These are phyloP conservation scores for Arabidopsis lyrata DNA, from an alignment of 441 rosid genomes.

Conservation along the genomic window DNA sequence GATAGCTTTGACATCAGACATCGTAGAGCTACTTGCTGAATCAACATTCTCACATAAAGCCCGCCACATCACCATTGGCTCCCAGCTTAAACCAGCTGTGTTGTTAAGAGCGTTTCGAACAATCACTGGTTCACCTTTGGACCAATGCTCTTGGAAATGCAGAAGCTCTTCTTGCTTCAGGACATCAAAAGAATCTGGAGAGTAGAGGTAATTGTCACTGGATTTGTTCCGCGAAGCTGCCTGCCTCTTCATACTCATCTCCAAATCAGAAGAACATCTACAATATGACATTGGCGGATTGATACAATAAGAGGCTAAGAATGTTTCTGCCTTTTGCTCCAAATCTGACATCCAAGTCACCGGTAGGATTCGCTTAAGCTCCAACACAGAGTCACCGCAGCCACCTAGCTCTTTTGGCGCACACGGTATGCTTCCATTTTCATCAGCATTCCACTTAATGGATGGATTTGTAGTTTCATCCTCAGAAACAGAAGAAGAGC, in stretches of 20 bases:
- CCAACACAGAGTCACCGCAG: constrained; percentile 66
- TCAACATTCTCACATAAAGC: constrained; percentile 74
- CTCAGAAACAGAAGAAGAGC: constrained; percentile 24
- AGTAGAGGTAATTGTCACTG: constrained; percentile 67
- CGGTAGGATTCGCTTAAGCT: constrained; percentile 76
- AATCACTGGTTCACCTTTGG: constrained; percentile 86
- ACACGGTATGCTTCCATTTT: constrained; percentile 69
- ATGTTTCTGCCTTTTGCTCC: constrained; percentile 49
- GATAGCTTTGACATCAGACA: constrained; percentile 78
- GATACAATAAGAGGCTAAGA: constrained; percentile 41
- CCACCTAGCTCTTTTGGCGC: constrained; percentile 78
- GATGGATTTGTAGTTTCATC: constrained; percentile 38
- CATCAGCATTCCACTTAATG: constrained; percentile 58
- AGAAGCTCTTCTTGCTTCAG: constrained; percentile 52
- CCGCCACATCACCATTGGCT: constrained; percentile 98
- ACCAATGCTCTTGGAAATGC: constrained; percentile 74
- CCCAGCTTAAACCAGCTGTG: constrained; percentile 87
- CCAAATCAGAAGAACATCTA: constrained; percentile 39
- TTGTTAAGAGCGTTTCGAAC: constrained; percentile 66
- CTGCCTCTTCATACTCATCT: constrained; percentile 42
- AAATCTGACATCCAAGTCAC: constrained; percentile 60
- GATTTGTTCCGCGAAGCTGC: constrained; percentile 64
- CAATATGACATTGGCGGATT: constrained; percentile 20
- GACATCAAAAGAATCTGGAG: constrained; percentile 57
- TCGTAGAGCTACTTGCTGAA: constrained; percentile 55